Percentiles rank a stretch among this genome's conserved stretches.
These are phyloP conservation scores for Plantago elongata DNA, from an alignment of 257 asterid species.

Conservation along the genomic window DNA sequence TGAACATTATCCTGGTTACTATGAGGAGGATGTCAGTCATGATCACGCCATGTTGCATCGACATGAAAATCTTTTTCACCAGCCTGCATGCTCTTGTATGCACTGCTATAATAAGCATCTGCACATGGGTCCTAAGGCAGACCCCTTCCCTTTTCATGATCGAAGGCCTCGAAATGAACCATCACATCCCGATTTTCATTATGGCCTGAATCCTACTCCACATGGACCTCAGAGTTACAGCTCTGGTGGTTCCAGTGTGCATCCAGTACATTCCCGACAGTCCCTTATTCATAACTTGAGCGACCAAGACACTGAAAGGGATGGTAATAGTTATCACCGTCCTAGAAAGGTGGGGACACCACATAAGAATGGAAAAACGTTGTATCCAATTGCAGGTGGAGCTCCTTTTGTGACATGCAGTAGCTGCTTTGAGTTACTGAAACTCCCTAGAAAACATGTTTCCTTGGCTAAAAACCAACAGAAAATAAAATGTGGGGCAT, in stretches of 20 bases:
- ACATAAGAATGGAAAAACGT: conserved; percentile 33
- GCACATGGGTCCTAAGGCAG: conserved; percentile 38
- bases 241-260: conserved; percentile 34
- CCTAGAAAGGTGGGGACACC: conserved; percentile 42
- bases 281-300: conserved; percentile 41
- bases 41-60: conserved; percentile 52
- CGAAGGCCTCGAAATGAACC: conserved; percentile 42
- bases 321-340: conserved; percentile 42
- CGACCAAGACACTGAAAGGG: conserved; percentile 45
- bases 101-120: conserved; percentile 55
- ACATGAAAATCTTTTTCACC: conserved; percentile 65
- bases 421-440: conserved; percentile 77
- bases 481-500: conserved; percentile 77
- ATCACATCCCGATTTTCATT: conserved; percentile 31
- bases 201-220: conserved; percentile 26
- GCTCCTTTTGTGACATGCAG: conserved; percentile 86
- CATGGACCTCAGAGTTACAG: conserved; percentile 33
- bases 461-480: conserved; percentile 37
- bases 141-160: conserved; percentile 32
- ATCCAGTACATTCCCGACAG: conserved; percentile 33
- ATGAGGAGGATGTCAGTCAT: conserved; percentile 36
- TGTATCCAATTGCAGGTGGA: conserved; percentile 74
- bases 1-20: conserved; percentile 45
- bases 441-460: conserved; percentile 46
- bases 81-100: conserved; percentile 75